Base-by-base conservation (phyloP, 1,284 basidiomycete genomes). In the Earliella scabrosa region DNA sequence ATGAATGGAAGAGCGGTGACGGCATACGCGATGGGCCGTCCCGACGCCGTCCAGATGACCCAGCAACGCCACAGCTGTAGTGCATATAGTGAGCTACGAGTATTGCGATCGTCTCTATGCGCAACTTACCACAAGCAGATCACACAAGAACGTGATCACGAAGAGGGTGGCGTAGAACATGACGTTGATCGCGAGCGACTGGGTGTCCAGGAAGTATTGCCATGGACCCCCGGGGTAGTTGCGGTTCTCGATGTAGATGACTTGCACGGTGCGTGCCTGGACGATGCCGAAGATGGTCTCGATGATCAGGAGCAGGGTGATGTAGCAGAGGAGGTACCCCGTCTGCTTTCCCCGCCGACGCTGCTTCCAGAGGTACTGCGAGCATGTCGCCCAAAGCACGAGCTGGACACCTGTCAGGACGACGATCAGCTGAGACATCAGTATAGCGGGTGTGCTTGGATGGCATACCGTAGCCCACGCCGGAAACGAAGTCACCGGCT, bases 1-100 rank as follows among this genome's bases (percentile, higher is more conserved):
- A 63, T 9, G n/a, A 40, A 26, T 7, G 63, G 68, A 43, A 79
- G 68, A 0, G 65, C 55, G 8, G 66, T 70, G 5, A 71, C 73
- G 4, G 69, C 40, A 52, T 67, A 73, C 5, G 76, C 76, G 9
- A 66, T 51, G 1, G 36, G 16, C 2, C 54, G 64, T 14, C 74
- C 73, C 4, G 71, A 71, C 6, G 72, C 72, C 14, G 65, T 62
- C 76, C 76, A 79, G 20, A 79, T 78, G 23, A 77, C 71, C 73
- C 74, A 78, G 60, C 76, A 78, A n/a, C 77, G 67, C 76, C 77
- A 78, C 21, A 77, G 62, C 77, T 79, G 41, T 13, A 31, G 29
- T 13, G 9, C 6, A 34, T 8, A n/a, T 26, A 11, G 27, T 18
- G 34, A 11, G 16, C 13, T 3, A 11, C n/a, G 8, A 38, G 16